These are phyloP conservation scores for Thielaviopsis punctulata DNA, from an alignment of 2,329 filamentous ascomycete species.

Conservation along the genomic window DNA sequence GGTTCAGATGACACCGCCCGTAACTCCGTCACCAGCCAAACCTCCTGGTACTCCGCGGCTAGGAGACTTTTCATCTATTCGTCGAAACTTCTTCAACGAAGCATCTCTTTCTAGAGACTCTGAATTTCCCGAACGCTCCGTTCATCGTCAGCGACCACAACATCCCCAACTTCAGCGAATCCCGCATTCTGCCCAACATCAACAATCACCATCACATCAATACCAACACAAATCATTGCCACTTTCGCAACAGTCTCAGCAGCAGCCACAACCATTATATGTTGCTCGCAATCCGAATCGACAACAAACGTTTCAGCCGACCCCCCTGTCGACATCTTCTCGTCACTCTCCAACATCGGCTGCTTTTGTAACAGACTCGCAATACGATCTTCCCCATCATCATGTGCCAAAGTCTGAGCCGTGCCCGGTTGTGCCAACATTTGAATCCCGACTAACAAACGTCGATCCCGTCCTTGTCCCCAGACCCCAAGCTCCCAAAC, in stretches of 20 bases:
- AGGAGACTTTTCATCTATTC: constrained; percentile 8
- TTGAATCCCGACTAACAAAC: background rate
- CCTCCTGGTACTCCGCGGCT: background rate
- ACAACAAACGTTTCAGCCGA: background rate
- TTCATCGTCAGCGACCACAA: background rate
- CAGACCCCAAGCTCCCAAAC: background rate
- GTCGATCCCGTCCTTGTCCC: background rate
- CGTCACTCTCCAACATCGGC: background rate
- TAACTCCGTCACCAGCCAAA: constrained; percentile 8
- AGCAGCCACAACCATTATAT: background rate
- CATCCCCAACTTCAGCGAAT: background rate
- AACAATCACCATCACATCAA: background rate
- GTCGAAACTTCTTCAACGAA: background rate
- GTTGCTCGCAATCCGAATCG: background rate
- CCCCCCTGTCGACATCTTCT: background rate
- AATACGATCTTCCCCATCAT: background rate
- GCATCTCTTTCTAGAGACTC: background rate
- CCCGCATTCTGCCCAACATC: background rate
- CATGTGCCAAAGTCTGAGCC: background rate
- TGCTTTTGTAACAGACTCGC: background rate
- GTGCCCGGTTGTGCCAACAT: background rate
- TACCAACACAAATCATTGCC: background rate
- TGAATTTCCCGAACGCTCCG: background rate
- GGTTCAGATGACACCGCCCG: constrained; percentile 11
- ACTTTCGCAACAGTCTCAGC: background rate